phyloP scores from a whole-genome alignment of 2,329 filamentous ascomycete genomes.

The Xylaria hypoxylon region DNA sequence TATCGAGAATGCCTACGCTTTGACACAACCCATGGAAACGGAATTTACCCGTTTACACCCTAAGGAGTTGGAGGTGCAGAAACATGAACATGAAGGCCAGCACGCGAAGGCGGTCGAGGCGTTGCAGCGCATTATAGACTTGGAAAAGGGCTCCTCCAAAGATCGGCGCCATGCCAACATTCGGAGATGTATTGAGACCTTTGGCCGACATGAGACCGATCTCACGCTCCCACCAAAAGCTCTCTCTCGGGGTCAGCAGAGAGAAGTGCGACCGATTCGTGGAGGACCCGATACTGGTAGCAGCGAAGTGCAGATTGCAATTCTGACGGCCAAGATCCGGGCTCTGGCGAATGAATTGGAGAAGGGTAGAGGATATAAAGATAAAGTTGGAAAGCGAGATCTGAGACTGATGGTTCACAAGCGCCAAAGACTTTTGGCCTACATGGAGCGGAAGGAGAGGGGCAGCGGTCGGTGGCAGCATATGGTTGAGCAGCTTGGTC shows the following conservation, averaged over 20 bases:
- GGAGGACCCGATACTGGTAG: constrained; percentile 94
- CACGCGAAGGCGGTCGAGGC: constrained; percentile 80
- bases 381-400: constrained; percentile 95
- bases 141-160: constrained; percentile 81
- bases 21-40: constrained; percentile 69
- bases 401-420: constrained; percentile 86
- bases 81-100: constrained; percentile 60
- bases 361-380: constrained; percentile 76
- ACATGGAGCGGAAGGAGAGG: constrained; percentile 88
- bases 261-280: constrained; percentile 62
- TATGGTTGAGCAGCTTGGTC: constrained; percentile 83
- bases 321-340: constrained; percentile 93
- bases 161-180: constrained; percentile 86
- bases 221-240: constrained; percentile 71
- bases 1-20: constrained; percentile 72
- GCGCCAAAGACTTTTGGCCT: constrained; percentile 87
- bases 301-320: constrained; percentile 96
- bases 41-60: constrained; percentile 55
- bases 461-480: constrained; percentile 92
- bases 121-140: constrained; percentile 79
- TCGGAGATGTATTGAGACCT: constrained; percentile 83
- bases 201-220: constrained; percentile 94
- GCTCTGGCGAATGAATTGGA: constrained; percentile 79
- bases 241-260: constrained; percentile 57
- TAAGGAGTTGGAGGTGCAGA: constrained; percentile 50